Conservation (phyloP, 306 rosid species). For the Rubus parviflorus region DNA sequence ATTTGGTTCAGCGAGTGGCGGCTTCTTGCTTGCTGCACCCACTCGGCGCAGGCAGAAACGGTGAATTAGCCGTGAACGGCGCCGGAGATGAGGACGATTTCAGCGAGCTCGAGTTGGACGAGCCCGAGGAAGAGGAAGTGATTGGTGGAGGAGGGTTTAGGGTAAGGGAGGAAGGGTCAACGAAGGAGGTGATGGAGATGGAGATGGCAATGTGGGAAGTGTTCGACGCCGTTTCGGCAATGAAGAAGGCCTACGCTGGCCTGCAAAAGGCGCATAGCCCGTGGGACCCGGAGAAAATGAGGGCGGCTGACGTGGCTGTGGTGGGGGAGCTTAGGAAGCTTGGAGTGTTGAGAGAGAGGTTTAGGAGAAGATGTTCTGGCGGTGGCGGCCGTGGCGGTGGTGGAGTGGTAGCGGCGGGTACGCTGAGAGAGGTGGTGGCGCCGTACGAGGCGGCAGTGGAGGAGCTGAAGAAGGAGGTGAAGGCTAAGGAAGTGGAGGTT, state of each 20-base stretch:
- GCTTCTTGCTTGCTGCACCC: conserved; percentile 94
- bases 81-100: conserved; percentile 31
- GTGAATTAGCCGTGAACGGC: conserved; percentile 17
- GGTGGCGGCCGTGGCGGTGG: conserved; percentile 31
- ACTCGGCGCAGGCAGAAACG: conserved; percentile 45
- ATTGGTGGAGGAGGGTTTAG: conserved; percentile 27
- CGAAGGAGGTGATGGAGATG: conserved; percentile 55
- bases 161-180: conserved; percentile 33
- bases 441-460: conserved; percentile 95
- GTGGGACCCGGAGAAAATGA: conserved; percentile 86
- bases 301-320: conserved; percentile 77
- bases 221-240: conserved; percentile 70
- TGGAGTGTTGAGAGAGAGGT: conserved; percentile 71
- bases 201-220: conserved; percentile 68
- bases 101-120: conserved; percentile 29
- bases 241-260: conserved; percentile 79
- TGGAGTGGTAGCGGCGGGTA: conserved; percentile 24
- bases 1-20: conserved; percentile 89
- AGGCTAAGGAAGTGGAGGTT: conserved; percentile 72
- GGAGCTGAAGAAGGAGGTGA: conserved; percentile 81
- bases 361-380: conserved; percentile 39
- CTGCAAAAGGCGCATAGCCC: conserved; percentile 89
- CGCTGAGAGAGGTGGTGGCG: conserved; percentile 82
- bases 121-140: conserved; percentile 20
- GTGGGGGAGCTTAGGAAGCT: conserved; percentile 78